These are phyloP conservation scores for Neurospora sp. DNA, from an alignment of 495 filamentous ascomycete genomes.

Conservation along the genomic window DNA sequence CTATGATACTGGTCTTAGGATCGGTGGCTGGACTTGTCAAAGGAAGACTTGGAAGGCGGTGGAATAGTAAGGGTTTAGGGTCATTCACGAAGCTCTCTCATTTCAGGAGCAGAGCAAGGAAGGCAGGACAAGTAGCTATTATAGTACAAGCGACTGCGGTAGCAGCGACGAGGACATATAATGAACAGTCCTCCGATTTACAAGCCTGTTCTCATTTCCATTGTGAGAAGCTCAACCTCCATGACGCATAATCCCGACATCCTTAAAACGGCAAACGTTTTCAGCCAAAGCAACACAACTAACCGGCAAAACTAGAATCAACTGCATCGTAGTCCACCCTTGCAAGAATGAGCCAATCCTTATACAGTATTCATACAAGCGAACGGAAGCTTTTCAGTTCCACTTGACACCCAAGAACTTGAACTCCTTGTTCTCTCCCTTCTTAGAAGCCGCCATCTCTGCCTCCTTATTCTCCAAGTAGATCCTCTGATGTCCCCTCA, in stretches of 20 bases:
- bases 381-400: slow-evolving; percentile 29
- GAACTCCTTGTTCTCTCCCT: slow-evolving; percentile 33
- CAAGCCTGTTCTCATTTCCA: neutral
- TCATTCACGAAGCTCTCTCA: neutral
- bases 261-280: neutral
- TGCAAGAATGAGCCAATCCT: neutral
- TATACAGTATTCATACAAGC: neutral
- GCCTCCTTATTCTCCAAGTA: slow-evolving; percentile 52
- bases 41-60: neutral
- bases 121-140: neutral
- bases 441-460: slow-evolving; percentile 9
- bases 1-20: neutral
- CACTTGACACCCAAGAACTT: slow-evolving; percentile 57
- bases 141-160: neutral
- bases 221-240: neutral
- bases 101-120: neutral
- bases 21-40: neutral
- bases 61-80: neutral
- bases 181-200: neutral
- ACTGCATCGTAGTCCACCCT: neutral
- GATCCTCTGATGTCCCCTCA: slow-evolving; percentile 47
- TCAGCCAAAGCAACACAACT: neutral
- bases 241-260: neutral
- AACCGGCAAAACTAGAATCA: neutral
- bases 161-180: neutral